A percentile compares a stretch with the other conserved stretches of the same genome.
These are phyloP conservation scores for Monosporascus ibericus DNA, from an alignment of 2,329 filamentous ascomycete genomes.

Conservation along the genomic window DNA sequence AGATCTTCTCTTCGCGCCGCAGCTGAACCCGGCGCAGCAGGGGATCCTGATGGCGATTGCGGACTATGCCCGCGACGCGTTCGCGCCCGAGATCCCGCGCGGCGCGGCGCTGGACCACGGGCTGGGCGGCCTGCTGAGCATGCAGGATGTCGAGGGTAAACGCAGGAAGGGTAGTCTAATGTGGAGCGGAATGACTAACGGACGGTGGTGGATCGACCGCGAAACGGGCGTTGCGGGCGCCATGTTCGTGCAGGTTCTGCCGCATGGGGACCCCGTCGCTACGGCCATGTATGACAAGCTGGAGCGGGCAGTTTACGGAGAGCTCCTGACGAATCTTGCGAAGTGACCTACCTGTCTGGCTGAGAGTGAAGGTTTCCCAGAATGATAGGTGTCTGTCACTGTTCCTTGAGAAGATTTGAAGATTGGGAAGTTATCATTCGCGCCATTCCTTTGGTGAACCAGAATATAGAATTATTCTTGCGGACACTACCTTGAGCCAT, in stretches of 20 bases:
- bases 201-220: conserved; percentile 36
- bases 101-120: conserved; percentile 30
- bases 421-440: too few relatives aligned
- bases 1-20: conserved; percentile 33
- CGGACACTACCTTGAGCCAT: too few relatives aligned
- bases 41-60: conserved; percentile 14
- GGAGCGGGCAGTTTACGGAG: conserved; percentile 32
- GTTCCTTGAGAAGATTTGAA: too few relatives aligned
- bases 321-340: conserved; percentile 2
- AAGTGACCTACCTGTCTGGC: too few relatives aligned
- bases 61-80: conserved; percentile 14
- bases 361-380: too few relatives aligned
- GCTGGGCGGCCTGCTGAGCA: conserved; percentile 33
- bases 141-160: conserved; percentile 32
- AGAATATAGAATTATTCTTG: too few relatives aligned
- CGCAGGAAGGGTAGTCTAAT: conserved; percentile 35
- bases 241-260: conserved; percentile 32
- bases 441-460: too few relatives aligned
- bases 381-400: too few relatives aligned
- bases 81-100: conserved; percentile 31
- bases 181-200: conserved; percentile 38
- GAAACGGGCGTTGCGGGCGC: conserved; percentile 33
- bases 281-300: conserved; percentile 32
- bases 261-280: conserved; percentile 31
- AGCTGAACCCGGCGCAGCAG: conserved; percentile 29